A percentile compares a stretch with the other conserved stretches of the same genome.
phyloP scores from a whole-genome alignment of 2,329 filamentous ascomycete species.

The Lomentospora prolificans region DNA sequence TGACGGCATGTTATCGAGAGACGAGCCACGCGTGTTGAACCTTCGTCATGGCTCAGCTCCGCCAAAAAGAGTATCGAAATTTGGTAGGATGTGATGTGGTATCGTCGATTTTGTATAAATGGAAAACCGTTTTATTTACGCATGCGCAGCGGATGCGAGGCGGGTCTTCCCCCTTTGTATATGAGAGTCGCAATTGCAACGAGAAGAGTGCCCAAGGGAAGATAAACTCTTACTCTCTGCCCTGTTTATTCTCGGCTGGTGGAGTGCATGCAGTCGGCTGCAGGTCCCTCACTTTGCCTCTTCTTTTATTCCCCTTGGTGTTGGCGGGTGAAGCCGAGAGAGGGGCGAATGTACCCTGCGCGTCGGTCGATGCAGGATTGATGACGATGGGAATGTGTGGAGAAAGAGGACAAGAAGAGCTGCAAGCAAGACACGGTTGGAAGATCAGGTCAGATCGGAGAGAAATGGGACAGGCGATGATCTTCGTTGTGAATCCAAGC shows the following conservation, averaged over 20 bases:
- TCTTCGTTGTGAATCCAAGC: background rate
- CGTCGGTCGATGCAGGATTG: background rate
- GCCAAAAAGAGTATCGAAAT: background rate
- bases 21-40: slow-evolving; percentile 1
- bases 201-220: background rate
- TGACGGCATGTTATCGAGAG: slow-evolving; percentile 7
- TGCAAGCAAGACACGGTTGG: background rate
- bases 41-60: background rate
- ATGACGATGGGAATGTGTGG: background rate
- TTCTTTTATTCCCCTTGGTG: background rate
- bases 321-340: background rate
- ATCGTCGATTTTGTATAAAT: background rate
- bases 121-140: background rate
- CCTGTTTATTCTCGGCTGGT: background rate
- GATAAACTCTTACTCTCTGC: background rate
- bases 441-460: slow-evolving; percentile 1
- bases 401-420: background rate
- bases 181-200: too few relatives aligned
- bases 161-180: background rate
- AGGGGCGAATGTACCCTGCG: background rate
- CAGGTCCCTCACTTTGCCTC: background rate
- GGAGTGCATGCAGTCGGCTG: background rate
- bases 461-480: background rate
- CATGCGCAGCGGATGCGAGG: background rate
- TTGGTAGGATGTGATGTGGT: background rate